These are phyloP conservation scores for Tetrapisispora phaffii DNA, from an alignment of 805 yeast genomes.

Conservation along the genomic window DNA sequence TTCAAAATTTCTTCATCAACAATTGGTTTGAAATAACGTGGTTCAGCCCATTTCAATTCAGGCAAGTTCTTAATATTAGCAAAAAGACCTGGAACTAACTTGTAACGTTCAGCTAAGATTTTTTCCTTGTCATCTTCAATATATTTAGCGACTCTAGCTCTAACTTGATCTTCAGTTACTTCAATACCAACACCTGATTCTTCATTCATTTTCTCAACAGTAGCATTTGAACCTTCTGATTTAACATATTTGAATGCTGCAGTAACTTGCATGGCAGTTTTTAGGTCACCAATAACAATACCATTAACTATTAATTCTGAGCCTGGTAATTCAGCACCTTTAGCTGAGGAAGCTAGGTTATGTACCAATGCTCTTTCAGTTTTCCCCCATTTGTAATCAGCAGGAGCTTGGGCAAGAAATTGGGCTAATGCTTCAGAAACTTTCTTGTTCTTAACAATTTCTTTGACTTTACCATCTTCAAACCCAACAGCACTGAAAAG, in stretches of 20 bases:
- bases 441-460: slow-evolving; percentile 76
- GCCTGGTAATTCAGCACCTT: slow-evolving; percentile 41
- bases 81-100: slow-evolving; percentile 63
- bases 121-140: slow-evolving; percentile 49
- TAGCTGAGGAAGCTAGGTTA: slow-evolving; percentile 62
- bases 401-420: slow-evolving; percentile 39
- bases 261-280: slow-evolving; percentile 61
- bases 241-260: slow-evolving; percentile 74
- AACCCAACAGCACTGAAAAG: slow-evolving; percentile 45
- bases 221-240: slow-evolving; percentile 36
- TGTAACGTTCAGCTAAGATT: slow-evolving; percentile 66
- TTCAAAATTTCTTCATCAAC: slow-evolving; percentile 69
- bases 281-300: slow-evolving; percentile 54
- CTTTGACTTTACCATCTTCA: slow-evolving; percentile 64
- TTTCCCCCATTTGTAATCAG: slow-evolving; percentile 40
- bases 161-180: slow-evolving; percentile 57
- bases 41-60: slow-evolving; percentile 84
- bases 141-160: slow-evolving; percentile 45
- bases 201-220: slow-evolving; percentile 43
- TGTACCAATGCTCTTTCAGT: slow-evolving; percentile 59
- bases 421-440: slow-evolving; percentile 61
- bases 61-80: slow-evolving; percentile 68
- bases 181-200: slow-evolving; percentile 76
- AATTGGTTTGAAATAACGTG: slow-evolving; percentile 74
- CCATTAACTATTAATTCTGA: slow-evolving; percentile 48